Conservation (phyloP, 2,329 filamentous ascomycete species). For the Calonectria hongkongensis region DNA sequence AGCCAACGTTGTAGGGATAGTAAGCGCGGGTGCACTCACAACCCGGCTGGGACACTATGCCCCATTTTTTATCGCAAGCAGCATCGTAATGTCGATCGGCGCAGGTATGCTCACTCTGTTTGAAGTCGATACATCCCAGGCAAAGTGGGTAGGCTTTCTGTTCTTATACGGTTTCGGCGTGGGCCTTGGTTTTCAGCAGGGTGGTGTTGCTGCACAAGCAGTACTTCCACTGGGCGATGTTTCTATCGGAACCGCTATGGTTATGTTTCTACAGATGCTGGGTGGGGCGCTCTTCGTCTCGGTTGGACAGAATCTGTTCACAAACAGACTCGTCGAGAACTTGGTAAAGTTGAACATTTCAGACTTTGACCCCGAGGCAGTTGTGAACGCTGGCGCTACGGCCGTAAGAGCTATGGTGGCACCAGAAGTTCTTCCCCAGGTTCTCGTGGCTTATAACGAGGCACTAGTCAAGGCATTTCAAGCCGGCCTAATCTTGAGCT, state of each 20-base stretch:
- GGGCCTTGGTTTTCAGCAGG: slow-evolving; percentile 31
- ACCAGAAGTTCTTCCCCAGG: slow-evolving; percentile 7
- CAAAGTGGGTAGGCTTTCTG: slow-evolving; percentile 26
- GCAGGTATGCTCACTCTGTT: slow-evolving; percentile 29
- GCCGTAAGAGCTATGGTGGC: slow-evolving; percentile 13
- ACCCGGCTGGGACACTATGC: slow-evolving; percentile 29
- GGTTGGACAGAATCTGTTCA: slow-evolving; percentile 33
- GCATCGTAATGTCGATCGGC: slow-evolving; percentile 23
- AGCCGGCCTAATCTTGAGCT: slow-evolving; percentile 22
- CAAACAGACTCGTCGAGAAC: slow-evolving; percentile 14
- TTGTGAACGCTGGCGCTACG: slow-evolving; percentile 34
- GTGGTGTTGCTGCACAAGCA: slow-evolving; percentile 28
- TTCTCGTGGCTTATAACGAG: slow-evolving; percentile 19
- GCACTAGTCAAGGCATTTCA: slow-evolving; percentile 26
- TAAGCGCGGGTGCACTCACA: slow-evolving; percentile 16
- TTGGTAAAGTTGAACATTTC: slow-evolving; percentile 19
- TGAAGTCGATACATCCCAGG: background rate
- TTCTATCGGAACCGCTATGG: slow-evolving; percentile 29
- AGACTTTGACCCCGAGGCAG: slow-evolving; percentile 16
- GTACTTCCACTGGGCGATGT: slow-evolving; percentile 27
- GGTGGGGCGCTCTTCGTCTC: slow-evolving; percentile 32
- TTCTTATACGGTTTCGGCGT: slow-evolving; percentile 29
- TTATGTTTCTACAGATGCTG: slow-evolving; percentile 35
- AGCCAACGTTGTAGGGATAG: slow-evolving; percentile 19
- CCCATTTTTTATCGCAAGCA: slow-evolving; percentile 29